These are phyloP conservation scores for Phytopythium sindhum DNA, from an alignment of 352 stramenopile species.

Conservation along the genomic window DNA sequence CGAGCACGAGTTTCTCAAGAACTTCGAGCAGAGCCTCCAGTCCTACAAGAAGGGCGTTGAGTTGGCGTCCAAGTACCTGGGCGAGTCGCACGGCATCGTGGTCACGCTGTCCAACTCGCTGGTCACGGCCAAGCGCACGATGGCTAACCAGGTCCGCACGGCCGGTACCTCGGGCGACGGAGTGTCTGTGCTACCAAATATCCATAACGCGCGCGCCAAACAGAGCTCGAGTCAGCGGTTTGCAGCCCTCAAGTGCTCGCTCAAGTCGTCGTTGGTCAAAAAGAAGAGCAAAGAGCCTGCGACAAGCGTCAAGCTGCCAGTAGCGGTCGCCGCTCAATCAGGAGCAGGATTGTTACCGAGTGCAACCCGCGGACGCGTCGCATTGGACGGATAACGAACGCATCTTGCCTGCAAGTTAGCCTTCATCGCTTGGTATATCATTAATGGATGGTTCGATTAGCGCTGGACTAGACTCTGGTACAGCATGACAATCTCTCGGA, in stretches of 20 bases:
- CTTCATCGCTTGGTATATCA: not conserved
- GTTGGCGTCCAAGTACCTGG: slow-evolving; percentile 79
- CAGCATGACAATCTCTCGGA: slow-evolving; percentile 31
- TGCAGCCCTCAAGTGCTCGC: slow-evolving; percentile 21
- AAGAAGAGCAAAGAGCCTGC: slow-evolving; percentile 27
- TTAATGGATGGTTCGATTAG: not conserved
- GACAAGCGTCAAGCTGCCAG: not conserved
- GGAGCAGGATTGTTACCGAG: not conserved
- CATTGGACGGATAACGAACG: slow-evolving; percentile 1
- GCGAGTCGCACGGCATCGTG: slow-evolving; percentile 88
- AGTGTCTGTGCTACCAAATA: slow-evolving; percentile 33
- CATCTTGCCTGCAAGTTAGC: not conserved
- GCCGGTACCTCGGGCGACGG: slow-evolving; percentile 51
- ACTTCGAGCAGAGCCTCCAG: slow-evolving; percentile 85
- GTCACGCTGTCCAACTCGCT: slow-evolving; percentile 90
- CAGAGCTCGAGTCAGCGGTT: slow-evolving; percentile 17
- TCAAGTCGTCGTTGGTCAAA: slow-evolving; percentile 35
- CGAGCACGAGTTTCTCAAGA: slow-evolving; percentile 95
- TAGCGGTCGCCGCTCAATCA: not conserved
- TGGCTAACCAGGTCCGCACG: slow-evolving; percentile 45
- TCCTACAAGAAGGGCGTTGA: slow-evolving; percentile 93
- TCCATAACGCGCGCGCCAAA: slow-evolving; percentile 20
- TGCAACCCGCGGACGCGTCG: not conserved
- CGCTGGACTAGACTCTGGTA: slow-evolving; percentile 21
- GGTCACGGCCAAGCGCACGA: slow-evolving; percentile 68